Base-by-base conservation (phyloP, 441 rosid species). In the Kokia cookei region DNA sequence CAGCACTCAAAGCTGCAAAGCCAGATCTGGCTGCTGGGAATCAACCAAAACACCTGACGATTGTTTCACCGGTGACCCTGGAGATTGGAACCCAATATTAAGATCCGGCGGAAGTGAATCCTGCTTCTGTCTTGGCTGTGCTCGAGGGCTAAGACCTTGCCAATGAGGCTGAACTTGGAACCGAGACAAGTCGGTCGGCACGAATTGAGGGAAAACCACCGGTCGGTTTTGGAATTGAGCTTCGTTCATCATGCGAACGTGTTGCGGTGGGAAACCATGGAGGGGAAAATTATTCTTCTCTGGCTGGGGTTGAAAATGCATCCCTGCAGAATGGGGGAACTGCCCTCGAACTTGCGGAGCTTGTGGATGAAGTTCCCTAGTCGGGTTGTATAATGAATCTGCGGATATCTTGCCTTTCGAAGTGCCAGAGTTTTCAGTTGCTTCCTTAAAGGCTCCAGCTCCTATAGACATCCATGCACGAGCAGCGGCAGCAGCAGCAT, bases 391-490 rank as follows among this genome's bases (percentile, higher is more conserved):
- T 17, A 89, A 79, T 37, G 92, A 88, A 73, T 86, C 90, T 0
- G 90, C 89, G 74, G 93, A 84, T 45, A 89, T 85, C 78, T 89
- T 94, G 81, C 75, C 84, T 73, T 84, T 91, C 35, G 74, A 86
- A 17, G 76, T 51, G 63, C 70, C 45, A 19, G 84, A 69, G 71
- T 77, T 86, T 80, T 91, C 96, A 17, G 74, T 62, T 0, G 76
- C 74, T 71, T 81, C 91, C 83, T 78, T 90, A 47, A 80, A 84
- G 14, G 88, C 93, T 69, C 87, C 93, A 22, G 91, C 89, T 61
- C 95, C 98, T 64, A 91, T 71, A 5, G 97, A 91, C 97, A 93
- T 95, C 98, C 97, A 93, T 7, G 92, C 97, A 29, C 93, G 78
- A 42, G 97, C 93, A 76, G 94, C 98, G 37, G 87, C 83, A 61